Evolutionary conservation across 2,329 filamentous ascomycete species (phyloP).

Genomic region (Rhinocladiella similis): DNA sequence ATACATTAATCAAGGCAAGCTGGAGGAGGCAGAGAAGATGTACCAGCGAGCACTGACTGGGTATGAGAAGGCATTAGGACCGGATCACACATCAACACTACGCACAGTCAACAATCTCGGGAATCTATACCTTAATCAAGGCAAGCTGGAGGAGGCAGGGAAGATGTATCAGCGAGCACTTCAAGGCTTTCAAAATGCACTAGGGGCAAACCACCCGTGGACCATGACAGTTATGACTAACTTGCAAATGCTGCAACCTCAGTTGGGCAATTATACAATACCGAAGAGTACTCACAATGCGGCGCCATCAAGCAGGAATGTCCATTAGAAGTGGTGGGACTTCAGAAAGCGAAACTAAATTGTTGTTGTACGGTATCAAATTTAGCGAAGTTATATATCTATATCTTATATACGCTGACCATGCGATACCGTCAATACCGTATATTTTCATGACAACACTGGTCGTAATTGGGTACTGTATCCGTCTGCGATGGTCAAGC

Average conservation of each 20-base stretch:
- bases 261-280: not conserved
- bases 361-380: not conserved
- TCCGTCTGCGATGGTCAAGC: no score
- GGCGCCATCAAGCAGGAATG: constrained; percentile 1
- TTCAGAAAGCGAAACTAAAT: not conserved
- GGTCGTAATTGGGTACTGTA: no score
- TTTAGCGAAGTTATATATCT: not conserved
- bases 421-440: no score
- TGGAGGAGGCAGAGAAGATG: no score
- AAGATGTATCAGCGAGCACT: constrained; percentile 31
- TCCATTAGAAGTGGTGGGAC: not conserved
- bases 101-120: constrained; percentile 31
- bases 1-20: no score
- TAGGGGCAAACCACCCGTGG: constrained; percentile 29
- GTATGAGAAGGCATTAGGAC: constrained; percentile 24
- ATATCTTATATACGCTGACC: no score
- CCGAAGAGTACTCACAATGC: not conserved
- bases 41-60: constrained; percentile 28
- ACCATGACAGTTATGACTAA: constrained; percentile 9
- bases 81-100: constrained; percentile 26
- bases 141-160: no score
- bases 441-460: no score
- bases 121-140: constrained; percentile 26
- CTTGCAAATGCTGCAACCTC: not conserved
- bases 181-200: constrained; percentile 19